These are phyloP conservation scores for Psilocybe subaeruginosa DNA, from an alignment of 768 basidiomycete genomes.

Conservation along the genomic window DNA sequence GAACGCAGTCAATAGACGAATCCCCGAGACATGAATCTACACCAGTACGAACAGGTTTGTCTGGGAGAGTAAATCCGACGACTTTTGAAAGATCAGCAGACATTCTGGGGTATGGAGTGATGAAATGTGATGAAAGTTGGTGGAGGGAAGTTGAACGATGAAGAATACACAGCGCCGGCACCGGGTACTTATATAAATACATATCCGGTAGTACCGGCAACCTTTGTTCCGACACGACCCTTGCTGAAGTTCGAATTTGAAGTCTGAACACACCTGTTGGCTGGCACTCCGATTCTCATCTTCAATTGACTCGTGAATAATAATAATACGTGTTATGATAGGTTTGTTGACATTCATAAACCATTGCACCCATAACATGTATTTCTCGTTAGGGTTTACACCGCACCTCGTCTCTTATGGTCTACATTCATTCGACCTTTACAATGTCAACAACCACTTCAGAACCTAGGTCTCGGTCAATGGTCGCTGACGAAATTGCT, in stretches of 20 bases:
- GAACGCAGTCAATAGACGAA: background rate
- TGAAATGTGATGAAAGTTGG: background rate
- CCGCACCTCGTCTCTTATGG: too few species aligned
- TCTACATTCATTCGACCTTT: background rate
- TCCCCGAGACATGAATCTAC: background rate
- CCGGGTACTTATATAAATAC: constrained; percentile 14
- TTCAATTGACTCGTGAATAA: too few species aligned
- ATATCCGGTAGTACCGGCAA: constrained; percentile 20
- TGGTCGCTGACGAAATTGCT: background rate
- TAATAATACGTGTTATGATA: too few species aligned
- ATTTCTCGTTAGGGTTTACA: too few species aligned
- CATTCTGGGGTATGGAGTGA: constrained; percentile 13
- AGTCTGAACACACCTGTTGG: too few species aligned
- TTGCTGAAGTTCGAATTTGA: background rate
- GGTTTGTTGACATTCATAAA: too few species aligned
- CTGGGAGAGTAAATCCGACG: constrained; percentile 56
- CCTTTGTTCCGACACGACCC: constrained; percentile 3
- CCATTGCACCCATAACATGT: too few species aligned
- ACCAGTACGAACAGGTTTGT: constrained; percentile 51
- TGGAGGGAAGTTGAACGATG: background rate
- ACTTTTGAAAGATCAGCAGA: constrained; percentile 62
- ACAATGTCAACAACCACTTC: background rate
- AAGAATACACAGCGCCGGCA: background rate
- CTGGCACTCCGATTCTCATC: too few species aligned
- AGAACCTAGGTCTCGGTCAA: background rate